These are phyloP conservation scores for Yamadazyma triangularis DNA, from an alignment of 1,139 yeast genomes.

Conservation along the genomic window DNA sequence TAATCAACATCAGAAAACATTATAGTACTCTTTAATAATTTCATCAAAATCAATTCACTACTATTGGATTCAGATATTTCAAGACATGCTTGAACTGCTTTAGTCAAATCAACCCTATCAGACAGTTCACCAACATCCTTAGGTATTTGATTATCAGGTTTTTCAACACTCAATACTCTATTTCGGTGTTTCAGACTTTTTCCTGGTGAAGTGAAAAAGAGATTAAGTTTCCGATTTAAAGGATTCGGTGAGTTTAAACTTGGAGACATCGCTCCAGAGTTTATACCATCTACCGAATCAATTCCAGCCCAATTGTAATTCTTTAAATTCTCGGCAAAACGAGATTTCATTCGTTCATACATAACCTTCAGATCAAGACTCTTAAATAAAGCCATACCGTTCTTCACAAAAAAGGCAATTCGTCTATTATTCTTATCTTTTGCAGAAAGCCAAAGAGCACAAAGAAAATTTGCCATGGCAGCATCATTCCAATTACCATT, in stretches of 20 bases:
- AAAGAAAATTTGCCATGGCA: conserved; percentile 39
- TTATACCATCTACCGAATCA: conserved; percentile 7
- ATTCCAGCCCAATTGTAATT: conserved; percentile 32
- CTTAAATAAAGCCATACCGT: conserved; percentile 17
- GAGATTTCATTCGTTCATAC: conserved; percentile 11
- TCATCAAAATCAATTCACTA: conserved; percentile 33
- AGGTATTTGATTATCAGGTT: background rate
- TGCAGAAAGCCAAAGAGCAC: conserved; percentile 43
- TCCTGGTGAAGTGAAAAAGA: conserved; percentile 5
- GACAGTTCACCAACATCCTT: background rate
- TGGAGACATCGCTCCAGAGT: background rate
- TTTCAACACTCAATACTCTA: background rate
- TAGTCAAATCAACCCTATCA: conserved; percentile 15
- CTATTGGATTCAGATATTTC: conserved; percentile 47
- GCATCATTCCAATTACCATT: conserved; percentile 33
- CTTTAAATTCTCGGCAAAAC: conserved; percentile 16
- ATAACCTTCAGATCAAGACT: conserved; percentile 14
- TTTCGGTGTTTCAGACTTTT: background rate
- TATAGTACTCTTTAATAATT: conserved; percentile 38
- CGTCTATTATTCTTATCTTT: conserved; percentile 19
- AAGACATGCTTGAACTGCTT: conserved; percentile 42
- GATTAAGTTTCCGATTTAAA: conserved; percentile 5
- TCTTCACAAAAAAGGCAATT: conserved; percentile 16
- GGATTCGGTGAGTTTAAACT: conserved; percentile 6
- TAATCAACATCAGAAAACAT: conserved; percentile 41